Evolutionary conservation across 371 early-diverging fungal genomes (phyloP), one percentile per base, ranked within the genome.

Genomic region (Actinomortierella ambigua): DNA sequence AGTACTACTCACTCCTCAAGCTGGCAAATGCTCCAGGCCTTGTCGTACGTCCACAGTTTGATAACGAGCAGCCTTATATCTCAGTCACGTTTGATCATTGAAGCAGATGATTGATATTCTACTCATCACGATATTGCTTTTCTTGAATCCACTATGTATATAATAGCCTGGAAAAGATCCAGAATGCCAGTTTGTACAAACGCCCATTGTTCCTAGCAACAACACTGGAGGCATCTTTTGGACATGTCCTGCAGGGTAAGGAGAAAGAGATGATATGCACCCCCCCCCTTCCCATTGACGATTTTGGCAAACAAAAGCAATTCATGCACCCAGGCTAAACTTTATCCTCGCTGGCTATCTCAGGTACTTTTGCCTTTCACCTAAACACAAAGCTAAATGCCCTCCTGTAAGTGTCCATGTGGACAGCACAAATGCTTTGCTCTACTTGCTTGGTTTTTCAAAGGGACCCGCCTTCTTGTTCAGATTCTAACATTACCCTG

Each of bases 181-280:
- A 24, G 2, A 54, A 22, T 73, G 73, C 41, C 55, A 73, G 51
- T 73, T 59, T 40, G 67, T 73, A 28, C 73, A 66, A 28, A 73
- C 73, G n/a, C 73, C 73, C 24, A 29, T 65, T 14, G 14, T n/a
- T 1, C 26, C 59, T 13, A 20, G 29, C 1, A 18, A 53, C 6
- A 70, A 61, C 7, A 29, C 47, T 14, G 54, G 65, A 1, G 61
- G 61, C 13, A 65, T 65, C n/a, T 43, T 59, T 5, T 73, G 73
- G 73, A 51, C 46, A 8, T 73, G 73, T 39, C 63, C 67, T 39
- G 73, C 73, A 29, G 73, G 73, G 71, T 70, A 65, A 64, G 22
- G 8, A 58, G 24, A 29, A 34, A 4, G 11, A 34, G 11, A 34
- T 6, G 11, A 34, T 4, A 34, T 4, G 11, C 7, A 34, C 11